Conservation (phyloP, 768 basidiomycete genomes). For the Suillus spraguei region DNA sequence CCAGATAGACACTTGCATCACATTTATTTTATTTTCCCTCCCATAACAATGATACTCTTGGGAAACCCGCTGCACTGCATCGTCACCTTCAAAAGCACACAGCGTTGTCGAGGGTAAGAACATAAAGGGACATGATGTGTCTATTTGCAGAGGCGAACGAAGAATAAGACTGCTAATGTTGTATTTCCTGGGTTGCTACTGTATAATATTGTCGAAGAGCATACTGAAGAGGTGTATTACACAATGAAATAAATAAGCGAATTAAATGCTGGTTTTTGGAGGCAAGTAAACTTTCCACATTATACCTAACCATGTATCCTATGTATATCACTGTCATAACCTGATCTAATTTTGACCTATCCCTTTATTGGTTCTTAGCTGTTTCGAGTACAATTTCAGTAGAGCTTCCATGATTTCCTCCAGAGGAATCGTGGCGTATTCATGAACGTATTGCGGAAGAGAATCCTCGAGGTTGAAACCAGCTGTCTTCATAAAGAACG, state of each 20-base stretch:
- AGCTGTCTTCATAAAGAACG: constrained; percentile 83
- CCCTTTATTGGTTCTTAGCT: constrained; percentile 45
- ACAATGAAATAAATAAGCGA: background rate
- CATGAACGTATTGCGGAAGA: constrained; percentile 84
- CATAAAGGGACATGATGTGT: too few relatives aligned
- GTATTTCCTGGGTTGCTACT: too few relatives aligned
- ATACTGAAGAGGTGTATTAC: background rate
- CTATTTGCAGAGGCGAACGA: too few relatives aligned
- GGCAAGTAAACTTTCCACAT: background rate
- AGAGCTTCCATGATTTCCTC: constrained; percentile 85
- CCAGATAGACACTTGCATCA: constrained; percentile 29
- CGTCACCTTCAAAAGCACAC: too few relatives aligned
- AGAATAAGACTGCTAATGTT: too few relatives aligned
- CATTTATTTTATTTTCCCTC: constrained; percentile 7
- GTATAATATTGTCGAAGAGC: too few relatives aligned
- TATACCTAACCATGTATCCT: constrained; percentile 2
- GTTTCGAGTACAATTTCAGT: constrained; percentile 74
- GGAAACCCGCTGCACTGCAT: constrained; percentile 5
- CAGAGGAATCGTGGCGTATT: constrained; percentile 81
- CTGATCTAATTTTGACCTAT: constrained; percentile 22
- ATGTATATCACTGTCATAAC: constrained; percentile 6
- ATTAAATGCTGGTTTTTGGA: background rate
- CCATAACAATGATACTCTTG: constrained; percentile 8
- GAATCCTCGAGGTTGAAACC: constrained; percentile 85
- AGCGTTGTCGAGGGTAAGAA: too few relatives aligned